These are phyloP conservation scores for Suhomyces prunicola DNA, from an alignment of 805 yeast genomes.

Conservation along the genomic window DNA sequence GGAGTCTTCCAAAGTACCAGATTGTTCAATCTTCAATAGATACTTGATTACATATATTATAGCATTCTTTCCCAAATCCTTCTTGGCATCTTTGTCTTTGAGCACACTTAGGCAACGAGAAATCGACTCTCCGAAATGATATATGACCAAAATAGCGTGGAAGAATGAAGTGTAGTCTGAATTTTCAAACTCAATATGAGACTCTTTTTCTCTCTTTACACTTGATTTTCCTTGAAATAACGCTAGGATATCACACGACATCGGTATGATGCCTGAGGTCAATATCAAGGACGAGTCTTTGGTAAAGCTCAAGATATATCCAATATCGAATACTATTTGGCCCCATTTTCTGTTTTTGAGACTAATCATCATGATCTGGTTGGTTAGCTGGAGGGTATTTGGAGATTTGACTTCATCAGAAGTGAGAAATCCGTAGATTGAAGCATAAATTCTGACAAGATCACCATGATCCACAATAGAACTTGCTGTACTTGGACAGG, in stretches of 20 bases:
- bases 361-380: slow-evolving; percentile 39
- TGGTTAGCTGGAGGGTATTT: slow-evolving; percentile 36
- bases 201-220: slow-evolving; percentile 65
- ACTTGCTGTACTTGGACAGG: slow-evolving; percentile 79
- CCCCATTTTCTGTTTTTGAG: slow-evolving; percentile 73
- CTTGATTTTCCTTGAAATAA: slow-evolving; percentile 79
- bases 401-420: slow-evolving; percentile 48
- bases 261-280: slow-evolving; percentile 47
- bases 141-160: slow-evolving; percentile 64
- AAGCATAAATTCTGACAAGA: slow-evolving; percentile 56
- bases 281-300: slow-evolving; percentile 48
- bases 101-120: slow-evolving; percentile 42
- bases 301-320: slow-evolving; percentile 72
- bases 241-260: slow-evolving; percentile 61
- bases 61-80: slow-evolving; percentile 21
- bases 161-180: slow-evolving; percentile 76
- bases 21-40: slow-evolving; percentile 28
- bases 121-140: slow-evolving; percentile 56
- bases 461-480: slow-evolving; percentile 63
- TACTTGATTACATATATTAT: slow-evolving; percentile 28
- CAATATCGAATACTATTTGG: slow-evolving; percentile 74
- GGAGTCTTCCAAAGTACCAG: slow-evolving; percentile 16
- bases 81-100: slow-evolving; percentile 11
- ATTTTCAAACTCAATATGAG: slow-evolving; percentile 88
- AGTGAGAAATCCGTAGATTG: slow-evolving; percentile 62